phyloP scores from a whole-genome alignment of 345 rosid genomes.

The Salix caprea region DNA sequence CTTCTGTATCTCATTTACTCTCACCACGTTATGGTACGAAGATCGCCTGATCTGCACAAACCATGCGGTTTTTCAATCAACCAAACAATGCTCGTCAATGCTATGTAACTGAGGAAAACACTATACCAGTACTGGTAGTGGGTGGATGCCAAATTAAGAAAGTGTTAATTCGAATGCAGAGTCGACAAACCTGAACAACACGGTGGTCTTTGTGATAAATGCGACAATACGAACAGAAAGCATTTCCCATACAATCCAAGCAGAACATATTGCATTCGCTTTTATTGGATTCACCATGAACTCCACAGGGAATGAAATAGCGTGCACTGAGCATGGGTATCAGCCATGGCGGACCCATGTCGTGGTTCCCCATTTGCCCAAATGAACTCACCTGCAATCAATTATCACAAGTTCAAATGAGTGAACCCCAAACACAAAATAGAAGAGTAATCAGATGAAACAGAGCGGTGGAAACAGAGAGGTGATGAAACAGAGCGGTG shows the following conservation, averaged over 20 bases:
- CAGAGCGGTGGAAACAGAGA: background rate
- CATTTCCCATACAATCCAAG: constrained; percentile 58
- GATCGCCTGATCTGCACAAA: constrained; percentile 78
- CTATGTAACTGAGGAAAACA: background rate
- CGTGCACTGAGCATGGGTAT: constrained; percentile 63
- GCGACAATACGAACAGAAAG: constrained; percentile 73
- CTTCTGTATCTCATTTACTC: constrained; percentile 85
- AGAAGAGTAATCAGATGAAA: background rate
- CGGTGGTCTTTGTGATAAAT: constrained; percentile 62
- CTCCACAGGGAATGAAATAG: constrained; percentile 60
- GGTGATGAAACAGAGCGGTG: background rate
- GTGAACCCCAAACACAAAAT: background rate
- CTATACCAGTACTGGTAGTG: background rate
- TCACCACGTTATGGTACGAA: constrained; percentile 88
- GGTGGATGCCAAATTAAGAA: background rate
- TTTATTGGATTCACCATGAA: constrained; percentile 63
- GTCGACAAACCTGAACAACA: constrained; percentile 56
- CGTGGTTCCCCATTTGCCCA: constrained; percentile 13
- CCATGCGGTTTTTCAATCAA: background rate
- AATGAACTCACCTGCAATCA: constrained; percentile 11
- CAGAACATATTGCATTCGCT: constrained; percentile 90
- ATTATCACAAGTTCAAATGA: background rate
- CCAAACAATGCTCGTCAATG: background rate
- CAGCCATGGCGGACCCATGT: constrained; percentile 63
- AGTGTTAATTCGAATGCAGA: background rate